Evolutionary conservation across 2,329 filamentous ascomycete species (phyloP), one percentile per base, ranked within the genome.

Genomic region (Emergomyces orientalis): DNA sequence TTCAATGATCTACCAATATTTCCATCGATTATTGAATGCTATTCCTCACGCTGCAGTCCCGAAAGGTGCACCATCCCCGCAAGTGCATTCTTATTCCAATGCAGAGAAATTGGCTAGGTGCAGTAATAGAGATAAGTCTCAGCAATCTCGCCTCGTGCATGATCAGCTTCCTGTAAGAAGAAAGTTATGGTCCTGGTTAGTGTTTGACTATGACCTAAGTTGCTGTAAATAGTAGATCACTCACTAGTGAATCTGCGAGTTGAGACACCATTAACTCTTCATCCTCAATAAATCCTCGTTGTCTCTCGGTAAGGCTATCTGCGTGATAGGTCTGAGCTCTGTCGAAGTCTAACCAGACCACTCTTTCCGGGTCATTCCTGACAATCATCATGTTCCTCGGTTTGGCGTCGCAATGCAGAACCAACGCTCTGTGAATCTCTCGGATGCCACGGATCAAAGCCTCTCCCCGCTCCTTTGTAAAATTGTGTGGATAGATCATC

Each of bases 341-440:
- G 30, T 58, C 25, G 17, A 64, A 64, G 37, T 64, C 60, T 43
- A 63, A 62, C 65, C 67, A 69, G 27, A 68, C n/a, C 5, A 63
- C 64, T 43, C 65, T 63, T 22, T 67, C 63, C 0, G 63, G 57
- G 27, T 65, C 61, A 52, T 60, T 45, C 17, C 61, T 57, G 17
- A 67, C 30, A 39, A 66, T 47, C 34, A 72, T 67, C 55, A 72
- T 69, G 61, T 70, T 69, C 45, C 67, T 70, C 1, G 71, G 68
- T 32, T 71, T 67, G 2, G 71, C 61, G 62, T 71, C 69, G 39
- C 60, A 59, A 55, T 73, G 70, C n/a, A 64, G 59, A 30, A 72
- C 58, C 6, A 64, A 39, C 19, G 68, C 69, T 19, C 59, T 60
- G 41, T 71, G 66, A 8, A 72, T 70, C 52, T 67, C 47, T 49